A percentile compares a stretch with the other conserved stretches of the same genome.
phyloP scores from a whole-genome alignment of 2,329 filamentous ascomycete genomes.

The Emergomyces orientalis region DNA sequence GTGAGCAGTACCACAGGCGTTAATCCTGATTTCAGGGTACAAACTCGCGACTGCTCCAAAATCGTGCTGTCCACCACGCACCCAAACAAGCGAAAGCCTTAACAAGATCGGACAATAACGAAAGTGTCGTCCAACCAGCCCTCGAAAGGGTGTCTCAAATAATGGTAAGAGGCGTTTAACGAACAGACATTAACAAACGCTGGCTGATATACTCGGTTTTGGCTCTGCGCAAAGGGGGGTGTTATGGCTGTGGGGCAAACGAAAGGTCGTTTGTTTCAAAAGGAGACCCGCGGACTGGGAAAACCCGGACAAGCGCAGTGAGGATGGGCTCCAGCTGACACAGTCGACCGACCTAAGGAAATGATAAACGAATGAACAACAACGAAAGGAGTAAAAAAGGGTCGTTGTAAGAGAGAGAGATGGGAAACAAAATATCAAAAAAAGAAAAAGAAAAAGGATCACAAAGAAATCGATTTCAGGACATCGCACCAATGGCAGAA shows the following conservation, averaged over 20 bases:
- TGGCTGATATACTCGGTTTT: background rate
- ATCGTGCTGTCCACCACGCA: background rate
- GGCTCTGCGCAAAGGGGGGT: background rate
- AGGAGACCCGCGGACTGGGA: background rate
- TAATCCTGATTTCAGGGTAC: background rate
- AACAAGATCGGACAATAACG: background rate
- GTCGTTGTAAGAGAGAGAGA: background rate
- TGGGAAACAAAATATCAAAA: background rate
- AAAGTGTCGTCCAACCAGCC: background rate
- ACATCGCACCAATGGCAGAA: background rate
- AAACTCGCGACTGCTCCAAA: background rate
- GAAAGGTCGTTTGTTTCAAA: constrained; percentile 4
- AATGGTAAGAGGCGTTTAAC: background rate
- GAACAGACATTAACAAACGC: background rate
- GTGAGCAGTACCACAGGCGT: background rate
- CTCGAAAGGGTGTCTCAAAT: background rate
- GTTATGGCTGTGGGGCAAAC: no score
- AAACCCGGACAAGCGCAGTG: background rate
- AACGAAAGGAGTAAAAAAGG: background rate
- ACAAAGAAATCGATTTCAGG: background rate
- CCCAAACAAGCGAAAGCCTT: background rate
- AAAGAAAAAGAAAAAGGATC: background rate
- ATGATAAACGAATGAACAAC: background rate
- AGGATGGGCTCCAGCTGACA: background rate
- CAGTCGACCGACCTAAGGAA: no score